A percentile compares a stretch with the other conserved stretches of the same genome.
phyloP scores from a whole-genome alignment of 1,284 basidiomycete genomes.

The Athelia psychrophila region DNA sequence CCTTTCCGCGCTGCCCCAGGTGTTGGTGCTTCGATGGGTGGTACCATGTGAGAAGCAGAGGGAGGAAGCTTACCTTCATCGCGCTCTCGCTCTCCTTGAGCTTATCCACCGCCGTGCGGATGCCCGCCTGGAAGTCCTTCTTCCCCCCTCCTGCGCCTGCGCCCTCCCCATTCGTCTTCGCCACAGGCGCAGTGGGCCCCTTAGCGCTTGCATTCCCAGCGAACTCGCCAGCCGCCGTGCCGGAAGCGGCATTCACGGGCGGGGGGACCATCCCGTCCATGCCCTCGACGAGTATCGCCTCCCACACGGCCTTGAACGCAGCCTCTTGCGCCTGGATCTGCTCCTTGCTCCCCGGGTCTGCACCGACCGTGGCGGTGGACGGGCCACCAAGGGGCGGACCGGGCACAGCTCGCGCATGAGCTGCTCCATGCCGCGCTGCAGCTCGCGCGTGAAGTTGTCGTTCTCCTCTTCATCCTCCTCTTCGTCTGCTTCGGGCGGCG shows the following conservation, averaged over 20 bases:
- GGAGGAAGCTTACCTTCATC: constrained; percentile 33
- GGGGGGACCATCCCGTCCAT: constrained; percentile 45
- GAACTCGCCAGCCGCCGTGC: not conserved
- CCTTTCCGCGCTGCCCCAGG: too few species aligned
- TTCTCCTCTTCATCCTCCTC: constrained; percentile 13
- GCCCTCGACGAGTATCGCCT: constrained; percentile 71
- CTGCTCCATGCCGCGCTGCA: constrained; percentile 71
- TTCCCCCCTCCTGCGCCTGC: constrained; percentile 6
- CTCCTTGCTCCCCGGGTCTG: constrained; percentile 17
- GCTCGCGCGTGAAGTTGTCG: constrained; percentile 21
- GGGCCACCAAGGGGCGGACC: constrained; percentile 16
- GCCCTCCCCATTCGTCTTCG: constrained; percentile 8
- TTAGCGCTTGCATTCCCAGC: constrained; percentile 16
- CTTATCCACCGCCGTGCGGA: constrained; percentile 10
- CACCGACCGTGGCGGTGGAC: constrained; percentile 21
- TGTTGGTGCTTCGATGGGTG: constrained; percentile 73
- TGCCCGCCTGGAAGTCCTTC: constrained; percentile 27
- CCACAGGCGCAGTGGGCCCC: constrained; percentile 10
- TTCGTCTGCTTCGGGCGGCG: not conserved
- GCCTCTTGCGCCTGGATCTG: constrained; percentile 38
- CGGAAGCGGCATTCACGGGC: constrained; percentile 7
- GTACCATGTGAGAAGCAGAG: constrained; percentile 71
- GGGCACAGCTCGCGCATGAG: constrained; percentile 63
- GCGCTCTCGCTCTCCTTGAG: not conserved
- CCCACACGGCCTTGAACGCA: constrained; percentile 67